These are phyloP conservation scores for Styphnolobium japonicum DNA, from an alignment of 306 rosid species.

Conservation along the genomic window DNA sequence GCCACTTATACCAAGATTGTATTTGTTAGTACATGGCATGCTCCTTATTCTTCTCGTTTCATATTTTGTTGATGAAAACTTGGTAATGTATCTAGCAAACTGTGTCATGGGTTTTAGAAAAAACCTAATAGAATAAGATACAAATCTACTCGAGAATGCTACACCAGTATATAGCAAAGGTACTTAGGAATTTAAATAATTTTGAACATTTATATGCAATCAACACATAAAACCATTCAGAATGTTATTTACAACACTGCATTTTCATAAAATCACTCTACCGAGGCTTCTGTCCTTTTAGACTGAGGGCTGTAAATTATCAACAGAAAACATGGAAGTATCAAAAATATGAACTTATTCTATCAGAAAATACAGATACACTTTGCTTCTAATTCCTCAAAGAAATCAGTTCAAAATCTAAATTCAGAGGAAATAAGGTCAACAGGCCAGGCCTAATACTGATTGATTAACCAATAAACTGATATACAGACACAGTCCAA, in stretches of 20 bases:
- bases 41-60: constrained; percentile 8
- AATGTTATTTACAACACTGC: background rate
- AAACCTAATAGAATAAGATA: background rate
- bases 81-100: constrained; percentile 7
- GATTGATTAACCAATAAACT: constrained; percentile 1
- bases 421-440: background rate
- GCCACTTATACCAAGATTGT: background rate
- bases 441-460: background rate
- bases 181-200: background rate
- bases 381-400: background rate
- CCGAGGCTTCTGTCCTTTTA: background rate
- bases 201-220: background rate
- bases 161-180: background rate
- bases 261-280: background rate
- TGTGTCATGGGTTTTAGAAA: background rate
- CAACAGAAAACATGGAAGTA: background rate
- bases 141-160: background rate
- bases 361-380: background rate
- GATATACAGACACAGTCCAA: background rate
- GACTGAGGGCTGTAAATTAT: background rate
- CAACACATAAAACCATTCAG: background rate
- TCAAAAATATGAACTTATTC: background rate
- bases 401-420: background rate
- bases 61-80: constrained; percentile 4
- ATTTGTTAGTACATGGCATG: background rate